Conservation (phyloP, 1,284 basidiomycete genomes). For the Earliella scabrosa region DNA sequence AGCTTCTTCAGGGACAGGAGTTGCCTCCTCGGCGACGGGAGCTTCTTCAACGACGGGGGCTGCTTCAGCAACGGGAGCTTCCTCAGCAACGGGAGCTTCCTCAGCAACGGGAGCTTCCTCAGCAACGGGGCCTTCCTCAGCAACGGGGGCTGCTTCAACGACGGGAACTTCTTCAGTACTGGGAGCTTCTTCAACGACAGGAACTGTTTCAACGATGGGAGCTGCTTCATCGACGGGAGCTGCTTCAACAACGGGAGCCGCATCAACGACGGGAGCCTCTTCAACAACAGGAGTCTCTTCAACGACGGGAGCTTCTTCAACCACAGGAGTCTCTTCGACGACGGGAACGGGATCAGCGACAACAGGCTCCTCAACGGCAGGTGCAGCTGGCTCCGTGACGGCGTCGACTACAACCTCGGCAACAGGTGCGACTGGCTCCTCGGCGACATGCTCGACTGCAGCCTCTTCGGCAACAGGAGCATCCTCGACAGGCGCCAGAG, state of each 20-base stretch:
- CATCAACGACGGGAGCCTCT: too few relatives aligned
- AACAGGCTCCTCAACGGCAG: not conserved
- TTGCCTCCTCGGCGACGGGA: slow-evolving; percentile 4
- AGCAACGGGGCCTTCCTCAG: slow-evolving; percentile 2
- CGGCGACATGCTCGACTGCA: too few relatives aligned
- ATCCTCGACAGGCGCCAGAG: too few relatives aligned
- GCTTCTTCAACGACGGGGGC: slow-evolving; percentile 2
- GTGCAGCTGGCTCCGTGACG: too few relatives aligned
- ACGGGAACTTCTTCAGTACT: not conserved
- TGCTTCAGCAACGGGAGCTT: not conserved
- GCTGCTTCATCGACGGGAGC: not conserved
- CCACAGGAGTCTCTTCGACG: not conserved
- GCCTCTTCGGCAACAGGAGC: too few relatives aligned
- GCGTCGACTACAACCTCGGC: too few relatives aligned
- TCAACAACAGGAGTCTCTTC: too few relatives aligned
- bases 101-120: slow-evolving; percentile 6
- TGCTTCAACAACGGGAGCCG: too few relatives aligned
- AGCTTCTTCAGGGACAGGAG: not conserved
- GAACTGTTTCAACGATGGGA: not conserved
- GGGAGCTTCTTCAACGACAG: not conserved
- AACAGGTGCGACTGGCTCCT: too few relatives aligned
- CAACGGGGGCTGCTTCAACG: not conserved
- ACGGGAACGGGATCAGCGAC: not conserved
- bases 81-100: slow-evolving; percentile 3
- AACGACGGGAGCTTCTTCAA: not conserved